These are phyloP conservation scores for Bisporella sp. DNA, from an alignment of 2,329 filamentous ascomycete species.

Conservation along the genomic window DNA sequence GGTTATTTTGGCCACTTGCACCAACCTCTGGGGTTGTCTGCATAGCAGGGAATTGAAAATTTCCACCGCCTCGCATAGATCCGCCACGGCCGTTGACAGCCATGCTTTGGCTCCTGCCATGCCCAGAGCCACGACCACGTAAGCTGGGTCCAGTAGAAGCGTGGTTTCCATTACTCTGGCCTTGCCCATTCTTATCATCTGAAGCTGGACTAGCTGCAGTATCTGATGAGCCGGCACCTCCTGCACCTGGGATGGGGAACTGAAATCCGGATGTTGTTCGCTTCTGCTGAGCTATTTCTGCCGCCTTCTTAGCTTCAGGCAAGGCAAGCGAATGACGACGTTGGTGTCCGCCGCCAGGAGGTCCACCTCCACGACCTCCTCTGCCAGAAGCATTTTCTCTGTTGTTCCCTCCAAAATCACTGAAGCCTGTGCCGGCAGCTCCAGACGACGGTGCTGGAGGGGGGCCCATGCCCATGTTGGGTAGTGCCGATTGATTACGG, in stretches of 20 bases:
- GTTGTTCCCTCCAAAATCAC: constrained; percentile 64
- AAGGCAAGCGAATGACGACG: constrained; percentile 90
- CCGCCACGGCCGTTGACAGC: constrained; percentile 65
- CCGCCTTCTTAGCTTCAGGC: constrained; percentile 95
- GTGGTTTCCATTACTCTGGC: constrained; percentile 17
- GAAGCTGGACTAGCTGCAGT: constrained; percentile 14
- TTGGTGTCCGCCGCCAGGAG: constrained; percentile 72
- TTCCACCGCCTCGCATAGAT: constrained; percentile 56
- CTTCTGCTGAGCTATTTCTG: constrained; percentile 94
- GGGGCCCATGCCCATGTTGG: constrained; percentile 83
- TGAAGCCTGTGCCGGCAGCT: constrained; percentile 70
- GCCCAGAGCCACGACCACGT: constrained; percentile 49
- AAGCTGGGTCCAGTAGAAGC: constrained; percentile 11
- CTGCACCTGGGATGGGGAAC: constrained; percentile 73
- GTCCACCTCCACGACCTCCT: constrained; percentile 65
- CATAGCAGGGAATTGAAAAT: constrained; percentile 61
- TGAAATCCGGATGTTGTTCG: constrained; percentile 90
- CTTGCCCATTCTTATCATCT: constrained; percentile 22
- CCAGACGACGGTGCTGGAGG: constrained; percentile 88
- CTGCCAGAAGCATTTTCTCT: constrained; percentile 61
- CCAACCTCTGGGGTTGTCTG: constrained; percentile 44
- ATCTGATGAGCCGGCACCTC: constrained; percentile 51
- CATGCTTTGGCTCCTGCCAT: constrained; percentile 87
- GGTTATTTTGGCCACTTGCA: constrained; percentile 37
- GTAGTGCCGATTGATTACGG: constrained; percentile 94